Evolutionary conservation across 1,284 basidiomycete species (phyloP).

Genomic region (Irpex sp.): DNA sequence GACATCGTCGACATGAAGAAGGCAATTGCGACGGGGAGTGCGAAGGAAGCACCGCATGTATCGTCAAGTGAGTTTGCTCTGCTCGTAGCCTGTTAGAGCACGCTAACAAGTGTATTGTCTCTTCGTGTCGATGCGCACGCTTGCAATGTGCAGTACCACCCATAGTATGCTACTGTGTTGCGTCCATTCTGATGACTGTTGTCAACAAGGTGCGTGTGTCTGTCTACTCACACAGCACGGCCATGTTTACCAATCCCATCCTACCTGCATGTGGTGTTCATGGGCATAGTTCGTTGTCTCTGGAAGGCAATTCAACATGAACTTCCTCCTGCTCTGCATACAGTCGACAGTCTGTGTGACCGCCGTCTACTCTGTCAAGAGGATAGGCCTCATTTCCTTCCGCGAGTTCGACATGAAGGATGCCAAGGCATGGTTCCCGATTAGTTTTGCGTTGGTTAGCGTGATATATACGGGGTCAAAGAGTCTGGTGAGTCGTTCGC

Average conservation of each 20-base stretch:
- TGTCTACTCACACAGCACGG: constrained; percentile 3
- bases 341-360: constrained; percentile 85
- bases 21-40: constrained; percentile 49
- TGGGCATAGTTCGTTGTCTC: constrained; percentile 84
- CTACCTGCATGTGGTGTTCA: no score
- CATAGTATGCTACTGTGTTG: constrained; percentile 87
- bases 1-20: constrained; percentile 62
- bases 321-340: constrained; percentile 88
- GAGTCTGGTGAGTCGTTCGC: constrained; percentile 68
- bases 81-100: background rate
- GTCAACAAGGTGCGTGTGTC: constrained; percentile 79
- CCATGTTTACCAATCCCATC: background rate
- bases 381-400: constrained; percentile 82
- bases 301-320: constrained; percentile 93
- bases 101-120: background rate
- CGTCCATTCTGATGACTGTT: constrained; percentile 97
- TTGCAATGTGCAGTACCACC: constrained; percentile 54
- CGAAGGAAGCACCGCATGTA: constrained; percentile 29
- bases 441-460: constrained; percentile 86
- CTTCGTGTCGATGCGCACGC: background rate
- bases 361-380: constrained; percentile 75
- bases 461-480: constrained; percentile 99
- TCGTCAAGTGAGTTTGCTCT: constrained; percentile 33
- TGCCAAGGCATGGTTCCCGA: constrained; percentile 91
- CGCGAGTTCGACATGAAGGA: constrained; percentile 82